These are phyloP conservation scores for Heliocybe sulcata DNA, from an alignment of 1,284 basidiomycete species.

Conservation along the genomic window DNA sequence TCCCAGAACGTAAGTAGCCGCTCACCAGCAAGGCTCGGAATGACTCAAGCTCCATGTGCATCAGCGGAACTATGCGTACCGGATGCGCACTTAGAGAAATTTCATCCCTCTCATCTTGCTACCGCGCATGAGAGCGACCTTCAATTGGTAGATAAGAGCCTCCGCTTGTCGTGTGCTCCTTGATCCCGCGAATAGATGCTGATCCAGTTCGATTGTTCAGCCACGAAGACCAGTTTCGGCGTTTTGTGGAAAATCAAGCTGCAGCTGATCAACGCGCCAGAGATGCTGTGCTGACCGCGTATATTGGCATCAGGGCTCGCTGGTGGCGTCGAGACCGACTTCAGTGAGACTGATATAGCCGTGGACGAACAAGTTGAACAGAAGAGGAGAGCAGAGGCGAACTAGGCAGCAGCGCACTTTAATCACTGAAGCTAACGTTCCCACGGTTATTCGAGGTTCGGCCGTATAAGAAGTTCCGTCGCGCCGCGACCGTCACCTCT, in stretches of 20 bases:
- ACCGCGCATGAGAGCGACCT: neutral
- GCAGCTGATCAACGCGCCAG: neutral
- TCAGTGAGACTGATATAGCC: neutral
- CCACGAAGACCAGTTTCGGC: neutral
- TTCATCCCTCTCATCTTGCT: neutral
- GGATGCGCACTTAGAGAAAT: neutral
- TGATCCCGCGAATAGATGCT: neutral
- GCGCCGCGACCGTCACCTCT: neutral
- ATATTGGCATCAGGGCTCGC: neutral
- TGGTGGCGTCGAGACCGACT: neutral
- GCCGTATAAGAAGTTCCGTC: constrained; percentile 1
- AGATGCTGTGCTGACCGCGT: neutral
- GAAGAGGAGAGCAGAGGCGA: neutral
- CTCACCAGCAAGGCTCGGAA: neutral
- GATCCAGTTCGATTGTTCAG: neutral
- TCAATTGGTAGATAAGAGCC: neutral
- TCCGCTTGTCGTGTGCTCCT: neutral
- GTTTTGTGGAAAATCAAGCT: neutral
- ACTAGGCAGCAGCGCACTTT: neutral
- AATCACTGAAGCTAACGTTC: neutral
- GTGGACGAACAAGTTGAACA: neutral
- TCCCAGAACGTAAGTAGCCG: too few relatives aligned
- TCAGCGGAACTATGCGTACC: neutral
- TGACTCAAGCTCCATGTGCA: neutral
- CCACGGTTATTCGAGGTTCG: neutral